Percentiles rank a stretch among this genome's conserved stretches.
phyloP scores from a whole-genome alignment of 2,329 filamentous ascomycete genomes.

The Alternaria metachromatica region DNA sequence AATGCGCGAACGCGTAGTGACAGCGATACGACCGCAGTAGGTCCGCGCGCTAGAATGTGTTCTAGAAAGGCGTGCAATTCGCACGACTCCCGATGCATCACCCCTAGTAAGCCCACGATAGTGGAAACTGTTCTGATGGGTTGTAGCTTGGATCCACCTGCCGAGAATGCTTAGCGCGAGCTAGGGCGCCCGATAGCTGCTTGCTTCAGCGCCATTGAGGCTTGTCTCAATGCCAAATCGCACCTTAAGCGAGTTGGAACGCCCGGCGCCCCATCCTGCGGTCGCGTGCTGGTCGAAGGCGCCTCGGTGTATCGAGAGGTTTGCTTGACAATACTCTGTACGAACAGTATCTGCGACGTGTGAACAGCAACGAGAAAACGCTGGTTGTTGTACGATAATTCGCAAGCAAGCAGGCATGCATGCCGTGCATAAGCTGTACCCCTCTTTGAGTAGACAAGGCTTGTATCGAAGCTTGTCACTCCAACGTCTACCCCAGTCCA shows the following conservation, averaged over 20 bases:
- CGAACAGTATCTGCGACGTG: not conserved
- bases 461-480: constrained; percentile 15
- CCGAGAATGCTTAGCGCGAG: constrained; percentile 13
- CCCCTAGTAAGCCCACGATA: constrained; percentile 12
- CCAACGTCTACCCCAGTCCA: constrained; percentile 12
- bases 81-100: constrained; percentile 2
- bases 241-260: constrained; percentile 7
- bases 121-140: constrained; percentile 9
- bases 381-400: not conserved
- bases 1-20: not conserved
- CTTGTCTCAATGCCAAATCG: constrained; percentile 29
- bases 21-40: not conserved
- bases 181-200: not conserved
- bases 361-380: not conserved
- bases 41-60: constrained; percentile 7
- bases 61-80: constrained; percentile 22
- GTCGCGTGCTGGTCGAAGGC: constrained; percentile 8
- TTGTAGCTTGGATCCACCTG: constrained; percentile 6
- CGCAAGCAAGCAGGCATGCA: not conserved
- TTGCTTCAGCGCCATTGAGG: constrained; percentile 9
- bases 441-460: constrained; percentile 28
- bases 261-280: constrained; percentile 2
- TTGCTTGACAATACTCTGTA: not conserved
- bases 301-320: not conserved
- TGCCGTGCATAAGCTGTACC: constrained; percentile 11